These are phyloP conservation scores for Geotrichum histeridarum DNA, from an alignment of 1,139 yeast species.

Conservation along the genomic window DNA sequence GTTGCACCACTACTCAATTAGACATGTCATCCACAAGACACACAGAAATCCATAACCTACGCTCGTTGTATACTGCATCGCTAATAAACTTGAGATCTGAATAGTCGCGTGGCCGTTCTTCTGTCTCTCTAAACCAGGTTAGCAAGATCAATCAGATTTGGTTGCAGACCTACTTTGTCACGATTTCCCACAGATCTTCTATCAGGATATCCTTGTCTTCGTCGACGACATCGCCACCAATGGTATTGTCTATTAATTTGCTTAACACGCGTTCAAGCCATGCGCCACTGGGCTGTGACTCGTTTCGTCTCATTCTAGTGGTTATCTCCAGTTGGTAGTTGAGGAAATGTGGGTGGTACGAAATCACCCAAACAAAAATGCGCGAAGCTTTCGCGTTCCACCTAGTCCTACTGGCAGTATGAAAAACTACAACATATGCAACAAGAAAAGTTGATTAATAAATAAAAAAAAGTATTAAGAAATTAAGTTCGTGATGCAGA, in stretches of 20 bases:
- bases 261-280: slow-evolving; percentile 15
- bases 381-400: slow-evolving; percentile 7
- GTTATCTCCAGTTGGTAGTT: background rate
- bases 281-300: slow-evolving; percentile 1
- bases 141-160: background rate
- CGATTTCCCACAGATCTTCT: slow-evolving; percentile 11
- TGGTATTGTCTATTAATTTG: slow-evolving; percentile 15
- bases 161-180: slow-evolving; percentile 4
- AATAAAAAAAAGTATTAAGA: background rate
- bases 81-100: slow-evolving; percentile 12
- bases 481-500: background rate
- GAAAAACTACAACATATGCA: background rate
- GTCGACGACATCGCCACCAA: slow-evolving; percentile 14
- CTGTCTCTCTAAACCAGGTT: slow-evolving; percentile 6
- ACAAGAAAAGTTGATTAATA: background rate
- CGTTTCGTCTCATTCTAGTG: slow-evolving; percentile 1
- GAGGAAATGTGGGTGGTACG: background rate
- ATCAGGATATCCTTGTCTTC: slow-evolving; percentile 15
- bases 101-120: slow-evolving; percentile 7
- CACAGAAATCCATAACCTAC: background rate
- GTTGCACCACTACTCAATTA: slow-evolving; percentile 10
- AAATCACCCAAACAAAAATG: background rate
- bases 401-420: background rate
- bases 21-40: background rate
- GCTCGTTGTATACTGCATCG: slow-evolving; percentile 8